Conservation (phyloP, 164 flowering plant species). For the Liquidambar formosana region DNA sequence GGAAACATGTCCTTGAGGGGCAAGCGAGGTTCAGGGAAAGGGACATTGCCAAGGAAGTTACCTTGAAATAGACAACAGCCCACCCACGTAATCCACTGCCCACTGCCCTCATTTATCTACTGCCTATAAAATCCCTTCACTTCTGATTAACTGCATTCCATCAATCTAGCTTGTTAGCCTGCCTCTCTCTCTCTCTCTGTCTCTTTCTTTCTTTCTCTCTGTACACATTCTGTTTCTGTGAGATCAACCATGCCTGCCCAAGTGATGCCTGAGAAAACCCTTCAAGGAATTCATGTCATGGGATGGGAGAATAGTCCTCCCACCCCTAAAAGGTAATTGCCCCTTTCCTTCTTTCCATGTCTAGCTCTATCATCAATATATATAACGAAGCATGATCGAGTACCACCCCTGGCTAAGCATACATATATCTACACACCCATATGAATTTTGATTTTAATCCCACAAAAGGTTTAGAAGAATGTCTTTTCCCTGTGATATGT, state of each 20-base stretch:
- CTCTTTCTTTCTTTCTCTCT: conserved; percentile 18
- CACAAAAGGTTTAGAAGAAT: no score
- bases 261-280: conserved; percentile 38
- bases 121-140: conserved; percentile 15
- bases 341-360: not conserved
- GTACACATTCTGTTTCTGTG: not conserved
- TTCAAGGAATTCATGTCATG: conserved; percentile 29
- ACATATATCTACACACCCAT: no score
- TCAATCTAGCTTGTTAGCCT: not conserved
- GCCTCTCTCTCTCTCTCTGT: not conserved
- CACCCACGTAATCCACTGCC: not conserved
- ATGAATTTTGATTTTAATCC: no score
- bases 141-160: not conserved
- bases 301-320: conserved; percentile 26
- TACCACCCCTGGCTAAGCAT: no score
- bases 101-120: no score
- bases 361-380: no score
- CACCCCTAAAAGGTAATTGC: conserved; percentile 38
- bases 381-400: no score
- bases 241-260: conserved; percentile 35
- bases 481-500: no score
- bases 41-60: conserved; percentile 1
- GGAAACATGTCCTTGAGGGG: conserved; percentile 7
- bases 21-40: conserved; percentile 12
- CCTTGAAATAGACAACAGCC: not conserved